These are phyloP conservation scores for Tephrocybe sp. DNA, from an alignment of 768 basidiomycete species.

Conservation along the genomic window DNA sequence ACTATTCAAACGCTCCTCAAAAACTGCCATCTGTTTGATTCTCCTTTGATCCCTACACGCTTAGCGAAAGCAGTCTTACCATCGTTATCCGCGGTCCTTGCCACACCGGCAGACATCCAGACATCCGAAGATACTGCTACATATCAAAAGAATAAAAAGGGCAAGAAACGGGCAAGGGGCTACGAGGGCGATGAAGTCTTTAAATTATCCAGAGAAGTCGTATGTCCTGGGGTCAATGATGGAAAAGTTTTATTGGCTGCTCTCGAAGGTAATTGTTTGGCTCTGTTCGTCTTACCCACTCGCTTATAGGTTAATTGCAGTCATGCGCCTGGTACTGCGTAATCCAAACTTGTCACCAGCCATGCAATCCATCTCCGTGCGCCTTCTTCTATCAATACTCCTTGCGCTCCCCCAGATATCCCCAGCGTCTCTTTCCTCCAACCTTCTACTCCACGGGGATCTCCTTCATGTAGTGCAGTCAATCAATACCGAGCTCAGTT, in stretches of 20 bases:
- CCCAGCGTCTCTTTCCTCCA: constrained; percentile 54
- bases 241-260: constrained; percentile 52
- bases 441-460: constrained; percentile 44
- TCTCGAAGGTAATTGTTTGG: constrained; percentile 55
- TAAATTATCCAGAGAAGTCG: constrained; percentile 41
- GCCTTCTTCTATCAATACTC: constrained; percentile 57
- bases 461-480: constrained; percentile 47
- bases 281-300: background rate
- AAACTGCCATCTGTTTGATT: constrained; percentile 44
- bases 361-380: constrained; percentile 57
- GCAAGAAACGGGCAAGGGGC: constrained; percentile 67
- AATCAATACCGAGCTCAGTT: constrained; percentile 47
- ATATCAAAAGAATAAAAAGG: constrained; percentile 44
- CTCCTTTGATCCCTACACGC: constrained; percentile 50
- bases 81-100: constrained; percentile 47
- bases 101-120: constrained; percentile 33
- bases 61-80: constrained; percentile 55
- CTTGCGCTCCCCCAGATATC: constrained; percentile 57
- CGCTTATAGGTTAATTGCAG: constrained; percentile 32
- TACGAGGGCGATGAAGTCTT: constrained; percentile 81
- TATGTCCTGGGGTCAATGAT: constrained; percentile 52
- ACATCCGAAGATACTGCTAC: constrained; percentile 18
- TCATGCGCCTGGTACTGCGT: constrained; percentile 45
- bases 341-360: constrained; percentile 52
- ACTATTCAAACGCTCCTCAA: constrained; percentile 43